Conservation (phyloP, 306 rosid species). For the Citrullus amarus region DNA sequence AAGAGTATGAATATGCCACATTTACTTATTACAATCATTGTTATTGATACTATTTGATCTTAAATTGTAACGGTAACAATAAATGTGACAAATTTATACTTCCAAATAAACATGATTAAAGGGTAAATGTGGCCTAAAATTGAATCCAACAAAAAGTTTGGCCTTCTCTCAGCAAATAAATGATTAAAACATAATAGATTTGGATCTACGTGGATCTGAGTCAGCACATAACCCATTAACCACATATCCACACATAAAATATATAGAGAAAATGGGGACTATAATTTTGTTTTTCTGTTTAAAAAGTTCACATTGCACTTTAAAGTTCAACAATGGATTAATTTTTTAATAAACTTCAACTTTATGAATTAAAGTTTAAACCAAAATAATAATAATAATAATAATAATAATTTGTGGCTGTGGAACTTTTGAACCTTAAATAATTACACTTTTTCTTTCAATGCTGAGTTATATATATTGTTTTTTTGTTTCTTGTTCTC, state of each 20-base stretch:
- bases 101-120: too few relatives aligned
- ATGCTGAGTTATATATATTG: not conserved
- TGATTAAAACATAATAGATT: not conserved
- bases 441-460: not conserved
- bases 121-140: not conserved
- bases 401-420: not conserved
- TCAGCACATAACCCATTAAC: not conserved
- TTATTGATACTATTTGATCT: too few relatives aligned
- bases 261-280: not conserved
- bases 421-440: not conserved
- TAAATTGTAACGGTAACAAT: too few relatives aligned
- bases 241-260: not conserved
- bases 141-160: not conserved
- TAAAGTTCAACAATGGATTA: not conserved
- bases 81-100: too few relatives aligned
- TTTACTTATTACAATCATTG: too few relatives aligned
- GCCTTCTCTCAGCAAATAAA: not conserved
- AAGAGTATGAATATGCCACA: too few relatives aligned
- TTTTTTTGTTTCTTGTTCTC: not conserved
- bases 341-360: not conserved
- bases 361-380: not conserved
- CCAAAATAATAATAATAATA: too few relatives aligned
- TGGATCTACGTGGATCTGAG: not conserved
- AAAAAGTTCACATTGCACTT: not conserved
- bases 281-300: too few relatives aligned